These are phyloP conservation scores for Vitis rotundifolia DNA, from an alignment of 164 flowering plant species.

Conservation along the genomic window DNA sequence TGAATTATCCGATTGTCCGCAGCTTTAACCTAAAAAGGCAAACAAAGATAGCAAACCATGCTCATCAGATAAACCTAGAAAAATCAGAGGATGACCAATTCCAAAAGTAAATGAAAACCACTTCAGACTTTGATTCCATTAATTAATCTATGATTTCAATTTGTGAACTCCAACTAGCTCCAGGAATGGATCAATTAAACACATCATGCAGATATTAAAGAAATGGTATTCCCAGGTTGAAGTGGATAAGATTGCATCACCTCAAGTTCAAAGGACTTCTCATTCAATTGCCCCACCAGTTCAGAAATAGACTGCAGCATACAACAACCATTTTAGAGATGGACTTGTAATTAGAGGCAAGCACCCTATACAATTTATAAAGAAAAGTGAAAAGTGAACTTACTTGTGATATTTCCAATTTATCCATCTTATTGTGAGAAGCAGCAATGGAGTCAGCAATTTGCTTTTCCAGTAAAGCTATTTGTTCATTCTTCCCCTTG, in stretches of 20 bases:
- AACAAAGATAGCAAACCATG: not conserved
- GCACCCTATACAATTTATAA: conserved; percentile 1
- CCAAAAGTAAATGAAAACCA: not conserved
- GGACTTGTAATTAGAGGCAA: conserved; percentile 5
- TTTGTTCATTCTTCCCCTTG: conserved; percentile 65
- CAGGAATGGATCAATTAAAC: not conserved
- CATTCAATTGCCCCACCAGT: conserved; percentile 71
- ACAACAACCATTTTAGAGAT: conserved; percentile 14
- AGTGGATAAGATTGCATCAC: conserved; percentile 33
- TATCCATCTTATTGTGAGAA: conserved; percentile 48
- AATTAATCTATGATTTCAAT: too few relatives aligned
- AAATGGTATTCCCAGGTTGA: not conserved
- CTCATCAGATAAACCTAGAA: not conserved
- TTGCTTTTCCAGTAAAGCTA: conserved; percentile 70
- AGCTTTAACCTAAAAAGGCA: conserved; percentile 59
- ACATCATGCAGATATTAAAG: not conserved
- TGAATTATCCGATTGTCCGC: conserved; percentile 93
- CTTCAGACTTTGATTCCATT: too few relatives aligned
- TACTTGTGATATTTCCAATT: conserved; percentile 64
- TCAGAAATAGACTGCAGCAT: conserved; percentile 72
- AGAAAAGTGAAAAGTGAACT: conserved; percentile 10
- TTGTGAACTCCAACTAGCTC: too few relatives aligned
- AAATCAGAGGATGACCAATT: not conserved
- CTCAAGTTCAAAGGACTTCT: conserved; percentile 98
- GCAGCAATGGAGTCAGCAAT: conserved; percentile 49